phyloP scores from a whole-genome alignment of 768 basidiomycete species.

The Tulasnella sp. region DNA sequence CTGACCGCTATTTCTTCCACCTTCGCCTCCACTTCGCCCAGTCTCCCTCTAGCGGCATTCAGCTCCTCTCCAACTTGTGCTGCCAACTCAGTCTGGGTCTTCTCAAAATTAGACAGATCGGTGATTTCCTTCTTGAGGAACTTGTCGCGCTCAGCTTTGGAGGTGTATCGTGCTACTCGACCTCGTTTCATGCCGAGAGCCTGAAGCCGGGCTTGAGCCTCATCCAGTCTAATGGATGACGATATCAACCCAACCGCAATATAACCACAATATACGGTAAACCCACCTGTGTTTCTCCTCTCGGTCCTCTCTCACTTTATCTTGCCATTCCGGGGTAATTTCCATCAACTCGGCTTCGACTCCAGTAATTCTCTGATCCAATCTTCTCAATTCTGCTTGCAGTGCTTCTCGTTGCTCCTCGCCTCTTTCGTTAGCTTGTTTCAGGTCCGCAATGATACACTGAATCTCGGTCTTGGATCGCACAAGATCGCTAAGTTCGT shows the following conservation, averaged over 20 bases:
- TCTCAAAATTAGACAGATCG: slow-evolving; percentile 46
- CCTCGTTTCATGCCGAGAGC: slow-evolving; percentile 85
- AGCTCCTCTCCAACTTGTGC: slow-evolving; percentile 41
- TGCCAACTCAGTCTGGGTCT: slow-evolving; percentile 42
- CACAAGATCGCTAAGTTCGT: slow-evolving; percentile 77
- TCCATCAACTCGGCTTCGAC: slow-evolving; percentile 51
- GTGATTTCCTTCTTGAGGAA: slow-evolving; percentile 68
- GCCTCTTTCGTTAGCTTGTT: slow-evolving; percentile 47
- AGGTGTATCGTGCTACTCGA: slow-evolving; percentile 70
- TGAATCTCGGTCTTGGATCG: slow-evolving; percentile 75
- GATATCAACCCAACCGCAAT: background rate
- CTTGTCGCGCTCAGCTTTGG: slow-evolving; percentile 68
- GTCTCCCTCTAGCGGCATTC: slow-evolving; percentile 33
- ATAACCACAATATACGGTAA: background rate
- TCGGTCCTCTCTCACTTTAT: slow-evolving; percentile 33
- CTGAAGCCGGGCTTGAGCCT: slow-evolving; percentile 53
- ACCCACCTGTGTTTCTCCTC: slow-evolving; percentile 35
- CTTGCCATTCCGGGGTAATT: slow-evolving; percentile 58
- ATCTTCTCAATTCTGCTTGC: slow-evolving; percentile 46
- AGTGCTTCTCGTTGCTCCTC: slow-evolving; percentile 51
- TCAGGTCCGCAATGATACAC: slow-evolving; percentile 68
- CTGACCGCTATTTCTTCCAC: slow-evolving; percentile 43
- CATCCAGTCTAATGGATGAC: slow-evolving; percentile 42
- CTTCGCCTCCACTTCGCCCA: slow-evolving; percentile 45
- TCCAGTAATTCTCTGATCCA: slow-evolving; percentile 47